Base-by-base conservation (phyloP, 2,329 filamentous ascomycete genomes). In the Bimuria novae-zelandiae region DNA sequence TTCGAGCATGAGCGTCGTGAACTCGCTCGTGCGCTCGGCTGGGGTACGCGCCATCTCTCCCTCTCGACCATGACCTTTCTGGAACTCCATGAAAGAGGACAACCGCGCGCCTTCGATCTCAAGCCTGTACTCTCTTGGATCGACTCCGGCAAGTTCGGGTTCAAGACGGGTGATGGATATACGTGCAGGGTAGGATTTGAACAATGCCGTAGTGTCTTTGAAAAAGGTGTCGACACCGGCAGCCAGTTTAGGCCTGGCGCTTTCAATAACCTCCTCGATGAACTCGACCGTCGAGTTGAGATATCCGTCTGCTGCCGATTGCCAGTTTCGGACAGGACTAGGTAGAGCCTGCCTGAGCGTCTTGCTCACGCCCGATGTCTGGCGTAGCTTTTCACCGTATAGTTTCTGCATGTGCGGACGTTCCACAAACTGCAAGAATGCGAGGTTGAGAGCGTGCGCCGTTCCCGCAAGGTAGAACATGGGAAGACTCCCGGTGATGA, bases 391-490 rank as follows among this genome's bases (percentile, higher is more conserved):
- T 63, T 87, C 82, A 36, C 94, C 93, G 68, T 99, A 99, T 16
- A 97, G 84, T 80, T 96, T 97, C 73, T 96, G 90, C 92, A 99
- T 97, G 73, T 99, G 94, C 12, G 93, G 94, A 55, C 92, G 88
- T 76, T 99, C 94, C 8, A 99, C 89, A 61, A 93, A 89, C 54
- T 96, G 90, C 49, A 99, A 90, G 77, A 97, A 97, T 25, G 81
- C 86, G 27, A 97, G 80, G 1, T 89, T 94, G 44, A 97, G 79
- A 27, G 93, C 84, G 69, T 99, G 94, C 60, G 90, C 92, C 30
- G 92, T 75, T 19, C 97, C 78, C 1, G 94, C 93, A 61, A 97
- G 82, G 69, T 92, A 84, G 71, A 96, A 95, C 60, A 99, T 88
- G 4, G 89, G 81, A 47, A 86, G 84, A 72, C 90, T 97, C 82